Evolutionary conservation across 176 grass and related monocot species (phyloP).

Genomic region (Aegilops tauschii): DNA sequence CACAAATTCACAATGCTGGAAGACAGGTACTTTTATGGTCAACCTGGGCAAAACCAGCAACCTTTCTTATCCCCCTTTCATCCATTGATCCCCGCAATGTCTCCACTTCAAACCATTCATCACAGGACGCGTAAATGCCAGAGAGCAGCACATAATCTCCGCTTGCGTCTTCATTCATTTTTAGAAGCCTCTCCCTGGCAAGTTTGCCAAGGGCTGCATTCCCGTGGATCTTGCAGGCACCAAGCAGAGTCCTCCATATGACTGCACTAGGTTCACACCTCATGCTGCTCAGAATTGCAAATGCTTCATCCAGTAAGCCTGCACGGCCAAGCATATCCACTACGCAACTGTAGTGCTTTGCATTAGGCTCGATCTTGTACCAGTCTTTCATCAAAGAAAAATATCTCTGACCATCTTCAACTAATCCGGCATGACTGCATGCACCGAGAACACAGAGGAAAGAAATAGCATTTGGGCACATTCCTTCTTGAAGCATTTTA

Average conservation of each 20-base stretch:
- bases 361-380: conserved; percentile 31
- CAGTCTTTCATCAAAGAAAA: conserved; percentile 30
- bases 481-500: conserved; percentile 36
- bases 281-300: conserved; percentile 27
- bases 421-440: conserved; percentile 49
- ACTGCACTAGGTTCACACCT: conserved; percentile 32
- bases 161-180: conserved; percentile 35
- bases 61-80: conserved; percentile 43
- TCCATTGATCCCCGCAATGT: conserved; percentile 41
- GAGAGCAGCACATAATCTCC: conserved; percentile 54
- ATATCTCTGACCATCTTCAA: conserved; percentile 41
- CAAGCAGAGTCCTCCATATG: conserved; percentile 56
- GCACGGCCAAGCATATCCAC: conserved; percentile 51
- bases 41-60: conserved; percentile 38
- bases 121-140: conserved; percentile 36
- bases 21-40: neutral
- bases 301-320: conserved; percentile 42
- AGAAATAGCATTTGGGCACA: conserved; percentile 35
- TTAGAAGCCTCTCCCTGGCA: conserved; percentile 29
- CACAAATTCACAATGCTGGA: neutral
- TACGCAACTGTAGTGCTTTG: conserved; percentile 48
- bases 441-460: conserved; percentile 46
- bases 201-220: conserved; percentile 31
- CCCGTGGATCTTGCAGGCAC: conserved; percentile 40
- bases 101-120: conserved; percentile 48